Evolutionary conservation across 2,329 filamentous ascomycete species (phyloP).

Genomic region (Elsinoe ampelina): DNA sequence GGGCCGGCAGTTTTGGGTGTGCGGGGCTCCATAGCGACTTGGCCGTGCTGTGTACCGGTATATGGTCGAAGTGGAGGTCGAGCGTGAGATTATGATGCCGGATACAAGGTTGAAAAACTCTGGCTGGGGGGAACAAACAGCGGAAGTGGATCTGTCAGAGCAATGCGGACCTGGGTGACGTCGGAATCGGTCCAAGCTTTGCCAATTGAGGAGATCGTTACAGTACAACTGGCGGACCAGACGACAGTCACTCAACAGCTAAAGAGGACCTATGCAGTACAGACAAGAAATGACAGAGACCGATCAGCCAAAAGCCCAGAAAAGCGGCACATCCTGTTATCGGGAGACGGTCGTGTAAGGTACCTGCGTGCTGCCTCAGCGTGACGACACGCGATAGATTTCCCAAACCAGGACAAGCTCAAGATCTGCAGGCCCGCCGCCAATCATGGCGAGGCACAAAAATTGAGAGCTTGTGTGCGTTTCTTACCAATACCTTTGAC

Average conservation of each 20-base stretch:
- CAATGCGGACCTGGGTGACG: background rate
- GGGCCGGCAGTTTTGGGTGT: slow-evolving; percentile 4
- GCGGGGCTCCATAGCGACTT: slow-evolving; percentile 5
- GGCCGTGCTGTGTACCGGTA: slow-evolving; percentile 4
- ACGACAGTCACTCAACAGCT: background rate
- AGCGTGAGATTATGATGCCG: background rate
- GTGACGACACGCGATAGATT: slow-evolving; percentile 4
- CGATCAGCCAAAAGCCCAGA: background rate
- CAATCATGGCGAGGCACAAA: background rate
- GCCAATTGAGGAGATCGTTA: background rate
- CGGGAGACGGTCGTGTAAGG: background rate
- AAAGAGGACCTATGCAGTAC: background rate
- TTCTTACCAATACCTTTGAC: background rate
- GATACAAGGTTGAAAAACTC: background rate
- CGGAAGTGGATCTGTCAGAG: background rate
- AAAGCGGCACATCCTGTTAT: background rate
- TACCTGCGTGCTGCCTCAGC: background rate
- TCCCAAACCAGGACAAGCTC: background rate
- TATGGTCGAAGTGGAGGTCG: background rate
- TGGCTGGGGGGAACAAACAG: too few species aligned
- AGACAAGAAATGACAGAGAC: background rate
- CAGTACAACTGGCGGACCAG: background rate
- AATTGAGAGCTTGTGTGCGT: background rate
- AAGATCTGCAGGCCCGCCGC: slow-evolving; percentile 1
- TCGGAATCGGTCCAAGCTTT: background rate